These are phyloP conservation scores for Aegilops sharonensis DNA, from an alignment of 176 grass and related monocot species.

Conservation along the genomic window DNA sequence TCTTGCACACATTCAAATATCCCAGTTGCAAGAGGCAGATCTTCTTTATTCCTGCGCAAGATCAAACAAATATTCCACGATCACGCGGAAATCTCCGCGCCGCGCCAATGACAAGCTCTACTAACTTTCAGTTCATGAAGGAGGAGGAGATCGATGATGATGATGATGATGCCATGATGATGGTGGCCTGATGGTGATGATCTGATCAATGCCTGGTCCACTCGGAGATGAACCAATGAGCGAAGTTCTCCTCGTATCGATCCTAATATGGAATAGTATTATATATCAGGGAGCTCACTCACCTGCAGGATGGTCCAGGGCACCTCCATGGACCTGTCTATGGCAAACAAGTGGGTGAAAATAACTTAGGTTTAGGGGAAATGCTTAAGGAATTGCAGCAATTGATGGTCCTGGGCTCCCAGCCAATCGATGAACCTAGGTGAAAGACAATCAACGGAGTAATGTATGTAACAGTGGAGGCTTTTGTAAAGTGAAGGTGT, in stretches of 20 bases:
- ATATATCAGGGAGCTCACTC: neutral
- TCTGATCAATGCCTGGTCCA: constrained; percentile 30
- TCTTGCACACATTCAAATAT: constrained; percentile 1
- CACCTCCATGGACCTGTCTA: constrained; percentile 17
- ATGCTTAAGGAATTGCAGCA: neutral
- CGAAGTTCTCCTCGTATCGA: constrained; percentile 16
- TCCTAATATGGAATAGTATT: constrained; percentile 4
- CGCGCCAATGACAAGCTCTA: constrained; percentile 11
- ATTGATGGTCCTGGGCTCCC: constrained; percentile 23
- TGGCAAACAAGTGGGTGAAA: constrained; percentile 2
- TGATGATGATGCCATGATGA: constrained; percentile 1
- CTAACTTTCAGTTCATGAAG: constrained; percentile 17
- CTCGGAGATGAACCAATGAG: neutral
- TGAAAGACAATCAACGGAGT: neutral
- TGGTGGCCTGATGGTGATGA: neutral
- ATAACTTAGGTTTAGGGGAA: neutral
- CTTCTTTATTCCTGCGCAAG: constrained; percentile 22
- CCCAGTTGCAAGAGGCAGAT: constrained; percentile 7
- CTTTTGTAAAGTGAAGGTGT: neutral
- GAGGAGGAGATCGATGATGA: neutral
- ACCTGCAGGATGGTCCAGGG: constrained; percentile 13
- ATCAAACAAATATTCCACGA: constrained; percentile 38
- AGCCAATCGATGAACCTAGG: constrained; percentile 29
- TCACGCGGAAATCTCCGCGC: constrained; percentile 8
- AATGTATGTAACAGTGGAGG: neutral